Percentiles rank a stretch among this genome's conserved stretches.
These are phyloP conservation scores for Oryza meridionalis DNA, from an alignment of 176 grass and related monocot species.

Conservation along the genomic window DNA sequence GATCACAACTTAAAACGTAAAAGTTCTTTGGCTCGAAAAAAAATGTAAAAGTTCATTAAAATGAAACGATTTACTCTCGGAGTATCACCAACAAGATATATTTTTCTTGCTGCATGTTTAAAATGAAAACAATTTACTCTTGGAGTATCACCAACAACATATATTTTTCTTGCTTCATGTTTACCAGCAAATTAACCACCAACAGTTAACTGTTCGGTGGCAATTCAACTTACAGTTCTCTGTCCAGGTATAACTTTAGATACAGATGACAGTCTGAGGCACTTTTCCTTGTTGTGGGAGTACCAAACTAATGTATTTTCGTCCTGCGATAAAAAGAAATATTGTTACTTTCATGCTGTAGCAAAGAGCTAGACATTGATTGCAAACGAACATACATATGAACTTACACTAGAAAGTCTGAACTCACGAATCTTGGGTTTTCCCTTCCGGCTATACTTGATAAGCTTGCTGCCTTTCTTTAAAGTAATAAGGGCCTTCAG, in stretches of 20 bases:
- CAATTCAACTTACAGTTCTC: slow-evolving; percentile 79
- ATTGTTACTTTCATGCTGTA: not conserved
- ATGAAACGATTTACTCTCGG: not conserved
- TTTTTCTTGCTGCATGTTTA: not conserved
- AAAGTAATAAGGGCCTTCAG: slow-evolving; percentile 66
- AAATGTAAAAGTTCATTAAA: slow-evolving; percentile 20
- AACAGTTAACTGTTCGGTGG: slow-evolving; percentile 11
- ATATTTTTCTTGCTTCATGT: not conserved
- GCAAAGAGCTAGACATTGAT: not conserved
- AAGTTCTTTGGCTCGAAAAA: not conserved
- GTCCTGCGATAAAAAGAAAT: slow-evolving; percentile 54
- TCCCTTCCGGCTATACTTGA: slow-evolving; percentile 79
- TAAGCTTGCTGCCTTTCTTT: slow-evolving; percentile 71
- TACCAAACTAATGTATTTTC: slow-evolving; percentile 85
- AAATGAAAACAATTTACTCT: not conserved
- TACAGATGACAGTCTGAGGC: slow-evolving; percentile 67
- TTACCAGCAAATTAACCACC: slow-evolving; percentile 21
- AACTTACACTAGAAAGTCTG: slow-evolving; percentile 78
- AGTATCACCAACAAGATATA: not conserved
- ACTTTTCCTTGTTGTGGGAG: slow-evolving; percentile 86
- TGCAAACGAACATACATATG: not conserved
- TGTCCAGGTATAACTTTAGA: slow-evolving; percentile 85
- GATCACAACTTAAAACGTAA: slow-evolving; percentile 24
- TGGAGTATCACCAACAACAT: not conserved
- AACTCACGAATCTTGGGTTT: slow-evolving; percentile 76